Evolutionary conservation across 129 eudicot genomes (phyloP), one percentile per base, ranked within the genome.

Genomic region (Chrysanthemum makinoi): DNA sequence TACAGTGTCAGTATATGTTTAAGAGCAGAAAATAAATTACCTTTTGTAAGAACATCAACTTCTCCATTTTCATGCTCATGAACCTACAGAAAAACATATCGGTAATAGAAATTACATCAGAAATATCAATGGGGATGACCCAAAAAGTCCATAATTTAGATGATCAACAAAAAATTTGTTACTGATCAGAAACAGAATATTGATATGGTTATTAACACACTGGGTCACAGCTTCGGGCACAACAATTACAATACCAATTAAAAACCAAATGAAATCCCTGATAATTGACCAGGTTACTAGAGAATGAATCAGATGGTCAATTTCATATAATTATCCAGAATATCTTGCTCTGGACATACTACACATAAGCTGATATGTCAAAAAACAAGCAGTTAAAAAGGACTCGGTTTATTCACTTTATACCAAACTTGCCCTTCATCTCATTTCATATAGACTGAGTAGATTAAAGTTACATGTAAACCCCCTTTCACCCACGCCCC

Each of bases 1-100:
- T 30, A 30, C 35, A 30, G 35, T 30, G 35, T 30, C 5, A 0
- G 5, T 30, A 30, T 30, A 30, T 30, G n/a, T 20, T 69, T 19
- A 50, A 3, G n/a, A 49, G 57, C 22, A 50, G 63, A 50, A 48
- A 48, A 53, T 53, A 22, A 24, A 3, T 51, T 78, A 89, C 98
- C 98, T 93, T 93, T 93, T 62, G 98, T 93, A 43, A 93, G 95
- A 68, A 93, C 90, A 82, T 93, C 95, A 56, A 93, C 95, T 80
- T 85, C 98, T 80, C 96, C 92, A 8, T 87, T 96, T 82, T 86
- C 80, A 65, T 82, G 93, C 74, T 89, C 98, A 83, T 93, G 98
- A 82, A 93, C 98, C 98, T 93, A 81, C 56, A 73, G 59, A 47
- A 68, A 47, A 60, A 62, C 14, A 10, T 62, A 35, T 20, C 18